phyloP scores from a whole-genome alignment of 495 filamentous ascomycete genomes.

The Aspergillus kassunensis region DNA sequence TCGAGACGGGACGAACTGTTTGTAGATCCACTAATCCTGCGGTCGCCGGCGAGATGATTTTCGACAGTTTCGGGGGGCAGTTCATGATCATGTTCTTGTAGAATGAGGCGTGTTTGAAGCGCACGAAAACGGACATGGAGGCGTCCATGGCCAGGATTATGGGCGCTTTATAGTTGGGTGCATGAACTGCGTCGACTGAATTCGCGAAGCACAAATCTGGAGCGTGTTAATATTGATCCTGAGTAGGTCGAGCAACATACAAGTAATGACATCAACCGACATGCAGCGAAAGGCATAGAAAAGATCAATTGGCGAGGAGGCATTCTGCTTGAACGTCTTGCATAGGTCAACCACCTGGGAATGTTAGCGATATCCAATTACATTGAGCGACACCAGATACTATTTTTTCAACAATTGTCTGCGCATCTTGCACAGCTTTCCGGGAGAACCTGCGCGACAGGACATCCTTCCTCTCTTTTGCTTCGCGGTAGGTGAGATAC shows the following conservation, averaged over 20 bases:
- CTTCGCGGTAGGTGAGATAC: slow-evolving; percentile 1
- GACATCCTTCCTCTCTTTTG: slow-evolving; percentile 8
- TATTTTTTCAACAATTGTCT: not conserved
- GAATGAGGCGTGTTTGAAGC: slow-evolving; percentile 5
- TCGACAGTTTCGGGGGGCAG: slow-evolving; percentile 3
- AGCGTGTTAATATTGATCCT: not conserved
- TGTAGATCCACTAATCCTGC: slow-evolving; percentile 9
- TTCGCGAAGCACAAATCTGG: slow-evolving; percentile 11
- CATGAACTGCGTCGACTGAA: slow-evolving; percentile 3
- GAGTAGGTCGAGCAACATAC: not conserved
- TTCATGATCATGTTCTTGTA: slow-evolving; percentile 12
- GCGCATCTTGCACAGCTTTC: not conserved
- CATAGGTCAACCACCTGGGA: slow-evolving; percentile 1
- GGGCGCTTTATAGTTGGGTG: slow-evolving; percentile 10
- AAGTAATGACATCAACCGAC: slow-evolving; percentile 7
- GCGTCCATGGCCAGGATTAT: slow-evolving; percentile 10
- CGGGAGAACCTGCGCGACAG: slow-evolving; percentile 5
- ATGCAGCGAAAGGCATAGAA: slow-evolving; percentile 13
- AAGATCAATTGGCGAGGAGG: not conserved
- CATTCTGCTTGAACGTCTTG: slow-evolving; percentile 1
- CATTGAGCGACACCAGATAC: not conserved
- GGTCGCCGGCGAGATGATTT: slow-evolving; percentile 4
- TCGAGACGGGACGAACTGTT: not conserved
- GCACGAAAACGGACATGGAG: not conserved
- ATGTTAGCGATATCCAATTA: too few relatives aligned